These are phyloP conservation scores for Musa schizocarpa DNA, from an alignment of 176 grass and related monocot genomes.

Conservation along the genomic window DNA sequence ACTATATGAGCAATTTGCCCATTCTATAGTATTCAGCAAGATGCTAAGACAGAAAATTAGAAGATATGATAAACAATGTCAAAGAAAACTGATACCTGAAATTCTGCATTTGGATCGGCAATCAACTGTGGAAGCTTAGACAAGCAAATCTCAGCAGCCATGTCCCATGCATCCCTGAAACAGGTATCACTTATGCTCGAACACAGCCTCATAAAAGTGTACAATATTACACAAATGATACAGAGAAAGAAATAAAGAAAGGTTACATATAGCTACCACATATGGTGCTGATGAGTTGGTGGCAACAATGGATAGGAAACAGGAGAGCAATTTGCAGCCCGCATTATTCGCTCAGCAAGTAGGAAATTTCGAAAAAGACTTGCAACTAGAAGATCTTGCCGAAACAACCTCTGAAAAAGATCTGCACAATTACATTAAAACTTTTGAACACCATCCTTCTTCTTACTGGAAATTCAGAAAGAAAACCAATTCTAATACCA, in stretches of 20 bases:
- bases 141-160: conserved; percentile 98
- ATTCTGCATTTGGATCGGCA: conserved; percentile 64
- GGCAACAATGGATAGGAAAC: conserved; percentile 71
- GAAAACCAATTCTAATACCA: conserved; percentile 38
- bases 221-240: conserved; percentile 1
- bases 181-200: conserved; percentile 16
- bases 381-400: conserved; percentile 94
- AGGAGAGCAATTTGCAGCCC: conserved; percentile 91
- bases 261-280: conserved; percentile 58
- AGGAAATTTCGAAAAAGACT: conserved; percentile 98
- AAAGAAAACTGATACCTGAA: conserved; percentile 52
- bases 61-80: conserved; percentile 6
- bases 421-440: conserved; percentile 51
- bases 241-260: background rate
- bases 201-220: conserved; percentile 4
- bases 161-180: conserved; percentile 97
- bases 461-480: background rate
- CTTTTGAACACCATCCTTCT: conserved; percentile 6
- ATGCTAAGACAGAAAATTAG: conserved; percentile 15
- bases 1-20: conserved; percentile 17
- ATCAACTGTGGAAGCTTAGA: conserved; percentile 86
- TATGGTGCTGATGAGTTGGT: conserved; percentile 92
- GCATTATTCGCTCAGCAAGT: conserved; percentile 97
- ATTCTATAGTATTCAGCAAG: background rate
- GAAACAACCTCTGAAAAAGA: conserved; percentile 91